A percentile compares a stretch with the other conserved stretches of the same genome.
These are phyloP conservation scores for Leptographium lundbergii DNA, from an alignment of 2,329 filamentous ascomycete species.

Conservation along the genomic window DNA sequence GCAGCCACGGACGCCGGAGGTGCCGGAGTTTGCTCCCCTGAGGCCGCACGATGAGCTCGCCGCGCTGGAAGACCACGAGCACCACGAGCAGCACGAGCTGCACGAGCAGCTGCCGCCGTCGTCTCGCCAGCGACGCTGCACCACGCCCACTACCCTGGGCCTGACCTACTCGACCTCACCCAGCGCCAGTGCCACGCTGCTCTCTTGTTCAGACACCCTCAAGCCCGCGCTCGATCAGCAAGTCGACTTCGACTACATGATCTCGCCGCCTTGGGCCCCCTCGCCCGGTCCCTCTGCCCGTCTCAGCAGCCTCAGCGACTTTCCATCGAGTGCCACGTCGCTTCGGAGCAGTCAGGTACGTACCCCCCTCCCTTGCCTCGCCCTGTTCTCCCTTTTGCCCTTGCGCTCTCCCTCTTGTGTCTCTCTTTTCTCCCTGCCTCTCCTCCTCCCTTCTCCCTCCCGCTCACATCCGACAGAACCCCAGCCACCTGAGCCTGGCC, in stretches of 20 bases:
- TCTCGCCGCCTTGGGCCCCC: conserved; percentile 7
- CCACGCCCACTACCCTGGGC: conserved; percentile 9
- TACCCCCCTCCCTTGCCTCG: background rate
- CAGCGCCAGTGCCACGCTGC: background rate
- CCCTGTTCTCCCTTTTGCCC: background rate
- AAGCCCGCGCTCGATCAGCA: conserved; percentile 6
- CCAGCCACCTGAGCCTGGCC: conserved; percentile 29
- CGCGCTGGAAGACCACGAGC: background rate
- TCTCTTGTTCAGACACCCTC: conserved; percentile 4
- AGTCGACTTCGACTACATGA: conserved; percentile 6
- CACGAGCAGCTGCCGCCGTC: background rate
- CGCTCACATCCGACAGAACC: conserved; percentile 18
- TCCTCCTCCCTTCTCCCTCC: background rate
- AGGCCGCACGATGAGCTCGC: background rate
- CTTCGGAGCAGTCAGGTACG: conserved; percentile 8
- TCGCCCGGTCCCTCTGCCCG: conserved; percentile 9
- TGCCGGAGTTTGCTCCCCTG: background rate
- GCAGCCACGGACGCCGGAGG: background rate
- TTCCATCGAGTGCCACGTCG: conserved; percentile 7
- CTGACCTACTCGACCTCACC: conserved; percentile 3
- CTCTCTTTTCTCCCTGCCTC: background rate
- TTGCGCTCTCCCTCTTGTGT: background rate
- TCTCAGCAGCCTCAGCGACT: conserved; percentile 10
- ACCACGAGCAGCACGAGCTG: conserved; percentile 1
- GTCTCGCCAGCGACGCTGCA: background rate